phyloP scores from a whole-genome alignment of 2,329 filamentous ascomycete species.

The Colletotrichum theobromicola region DNA sequence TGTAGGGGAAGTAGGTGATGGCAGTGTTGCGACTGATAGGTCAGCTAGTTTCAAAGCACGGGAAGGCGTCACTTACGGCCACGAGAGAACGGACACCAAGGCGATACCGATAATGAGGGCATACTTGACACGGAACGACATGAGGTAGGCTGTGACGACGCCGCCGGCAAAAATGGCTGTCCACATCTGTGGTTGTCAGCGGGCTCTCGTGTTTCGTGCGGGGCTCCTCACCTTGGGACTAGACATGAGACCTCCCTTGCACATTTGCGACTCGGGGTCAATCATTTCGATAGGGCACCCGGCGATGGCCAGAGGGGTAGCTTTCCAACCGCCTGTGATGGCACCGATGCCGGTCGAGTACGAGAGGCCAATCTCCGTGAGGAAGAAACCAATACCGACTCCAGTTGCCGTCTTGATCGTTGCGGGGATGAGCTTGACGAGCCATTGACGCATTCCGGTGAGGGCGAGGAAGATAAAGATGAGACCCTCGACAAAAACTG shows the following conservation, averaged over 20 bases:
- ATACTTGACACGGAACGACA: constrained; percentile 78
- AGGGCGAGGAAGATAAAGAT: constrained; percentile 69
- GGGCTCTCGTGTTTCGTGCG: not conserved
- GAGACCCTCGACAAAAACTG: constrained; percentile 69
- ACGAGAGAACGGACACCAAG: constrained; percentile 75
- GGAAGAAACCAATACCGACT: constrained; percentile 68
- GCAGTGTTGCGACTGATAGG: constrained; percentile 62
- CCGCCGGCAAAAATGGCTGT: constrained; percentile 83
- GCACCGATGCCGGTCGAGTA: constrained; percentile 85
- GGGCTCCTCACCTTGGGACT: constrained; percentile 67
- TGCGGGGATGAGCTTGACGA: constrained; percentile 68
- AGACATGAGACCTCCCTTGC: constrained; percentile 70
- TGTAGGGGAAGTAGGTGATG: constrained; percentile 77
- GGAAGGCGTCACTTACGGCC: constrained; percentile 62
- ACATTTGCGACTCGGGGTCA: constrained; percentile 51
- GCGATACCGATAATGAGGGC: constrained; percentile 77
- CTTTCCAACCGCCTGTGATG: constrained; percentile 69
- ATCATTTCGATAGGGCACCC: constrained; percentile 70
- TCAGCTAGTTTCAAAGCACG: constrained; percentile 3
- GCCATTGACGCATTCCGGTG: constrained; percentile 75
- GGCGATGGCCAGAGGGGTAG: constrained; percentile 77
- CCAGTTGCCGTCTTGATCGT: constrained; percentile 71
- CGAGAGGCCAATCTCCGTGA: constrained; percentile 70
- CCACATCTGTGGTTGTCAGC: constrained; percentile 67
- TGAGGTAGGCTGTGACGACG: constrained; percentile 79